Evolutionary conservation across 1,284 basidiomycete species (phyloP), one percentile per base, ranked within the genome.

Genomic region (Rhodotorula sp.): DNA sequence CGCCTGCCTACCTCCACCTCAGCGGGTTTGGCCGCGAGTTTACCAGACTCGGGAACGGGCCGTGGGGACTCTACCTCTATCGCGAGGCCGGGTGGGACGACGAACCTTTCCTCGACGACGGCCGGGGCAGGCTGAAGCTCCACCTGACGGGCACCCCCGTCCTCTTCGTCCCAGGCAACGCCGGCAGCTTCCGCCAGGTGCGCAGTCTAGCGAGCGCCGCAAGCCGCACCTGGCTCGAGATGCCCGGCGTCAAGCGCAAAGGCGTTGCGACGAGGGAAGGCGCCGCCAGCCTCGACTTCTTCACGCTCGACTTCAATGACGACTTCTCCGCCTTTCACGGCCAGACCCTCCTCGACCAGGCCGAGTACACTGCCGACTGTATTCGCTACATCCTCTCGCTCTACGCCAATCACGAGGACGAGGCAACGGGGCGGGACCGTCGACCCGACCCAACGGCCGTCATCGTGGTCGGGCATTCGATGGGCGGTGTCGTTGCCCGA

Each of bases 321-420:
- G 97, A 98, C 79, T 88, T 98, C 55, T 94, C 94, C 5, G 97
- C 97, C 0, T 91, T 99, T 77, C 94, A 98, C 82, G 93, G 93
- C 0, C 86, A 89, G 3, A 98, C 94, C 0, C 84, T 99, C 13
- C 86, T 89, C 63, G 88, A 92, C 12, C 91, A 99, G 82, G 91
- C 89, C 32, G 82, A 84, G 27, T 99, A 92, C 81, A 86, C 92
- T 27, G 85, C 87, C 39, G 84, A 87, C 58, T 89, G 90, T 12
- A 87, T 97, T 61, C 82, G 84, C 9, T 91, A 91, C 76, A 90
- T 99, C 64, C 86, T 94, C 44, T 88, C 88, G 0, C 83, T 88
- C 39, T 98, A 98, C 80, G 87, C 87, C 1, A 61, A 67, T 19
- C 56, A 66, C n/a, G 50, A 65, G 44, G 50, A 50, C 29, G 34